Evolutionary conservation across 495 filamentous ascomycete species (phyloP).

Genomic region (Thermochaetoides thermophila): DNA sequence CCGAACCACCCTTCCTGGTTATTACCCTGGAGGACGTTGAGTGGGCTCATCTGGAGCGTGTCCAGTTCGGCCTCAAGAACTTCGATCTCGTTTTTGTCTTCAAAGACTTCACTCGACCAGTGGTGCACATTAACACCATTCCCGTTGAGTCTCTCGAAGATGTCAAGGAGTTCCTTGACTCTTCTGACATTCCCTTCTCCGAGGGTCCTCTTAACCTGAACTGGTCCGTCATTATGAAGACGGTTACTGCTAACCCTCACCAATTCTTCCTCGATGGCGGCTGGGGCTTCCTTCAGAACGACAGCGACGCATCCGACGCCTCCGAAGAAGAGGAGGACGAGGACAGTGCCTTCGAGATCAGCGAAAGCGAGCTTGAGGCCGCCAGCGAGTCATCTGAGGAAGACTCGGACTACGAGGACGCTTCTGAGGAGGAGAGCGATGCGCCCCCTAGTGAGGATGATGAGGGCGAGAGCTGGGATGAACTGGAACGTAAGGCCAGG

Average conservation of each 20-base stretch:
- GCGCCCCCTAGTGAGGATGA: constrained; percentile 55
- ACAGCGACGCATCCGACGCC: constrained; percentile 72
- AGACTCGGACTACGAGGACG: constrained; percentile 85
- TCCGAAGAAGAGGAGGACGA: constrained; percentile 57
- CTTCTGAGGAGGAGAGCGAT: constrained; percentile 58
- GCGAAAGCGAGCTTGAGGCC: constrained; percentile 65
- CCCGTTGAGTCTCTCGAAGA: constrained; percentile 87
- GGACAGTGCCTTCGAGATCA: constrained; percentile 83
- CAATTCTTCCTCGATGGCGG: constrained; percentile 91
- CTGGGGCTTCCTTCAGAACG: constrained; percentile 82
- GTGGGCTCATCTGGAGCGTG: constrained; percentile 88
- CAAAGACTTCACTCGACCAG: constrained; percentile 81
- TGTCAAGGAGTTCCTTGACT: constrained; percentile 97
- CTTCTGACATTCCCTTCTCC: constrained; percentile 80
- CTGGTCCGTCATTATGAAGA: constrained; percentile 99
- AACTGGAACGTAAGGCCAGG: constrained; percentile 79
- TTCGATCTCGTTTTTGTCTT: constrained; percentile 97
- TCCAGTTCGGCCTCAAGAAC: constrained; percentile 97
- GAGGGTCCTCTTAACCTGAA: constrained; percentile 96
- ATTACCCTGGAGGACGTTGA: constrained; percentile 92
- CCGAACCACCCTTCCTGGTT: constrained; percentile 91
- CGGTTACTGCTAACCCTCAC: constrained; percentile 82
- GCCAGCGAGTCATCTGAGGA: constrained; percentile 72
- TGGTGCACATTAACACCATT: constrained; percentile 94
- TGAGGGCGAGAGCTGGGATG: constrained; percentile 85